Conservation (phyloP, 2,329 filamentous ascomycete species). For the Fusarium nanum region DNA sequence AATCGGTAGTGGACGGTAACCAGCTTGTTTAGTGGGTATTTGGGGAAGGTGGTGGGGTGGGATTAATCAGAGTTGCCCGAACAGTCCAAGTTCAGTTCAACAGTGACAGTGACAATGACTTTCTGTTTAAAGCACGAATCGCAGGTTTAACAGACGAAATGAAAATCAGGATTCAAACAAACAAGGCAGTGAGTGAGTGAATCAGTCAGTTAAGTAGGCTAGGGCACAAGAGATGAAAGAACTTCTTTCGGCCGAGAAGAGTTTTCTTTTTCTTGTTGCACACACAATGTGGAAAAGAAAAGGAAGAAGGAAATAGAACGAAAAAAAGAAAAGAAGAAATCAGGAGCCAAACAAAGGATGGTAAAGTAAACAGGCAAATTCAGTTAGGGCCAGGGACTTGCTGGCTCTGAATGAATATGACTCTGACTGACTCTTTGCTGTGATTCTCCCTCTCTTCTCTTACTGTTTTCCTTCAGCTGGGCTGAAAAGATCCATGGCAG, state of each 20-base stretch:
- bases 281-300: constrained; percentile 2
- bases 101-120: constrained; percentile 11
- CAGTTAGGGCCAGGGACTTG: constrained; percentile 17
- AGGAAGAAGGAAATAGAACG: background rate
- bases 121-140: constrained; percentile 11
- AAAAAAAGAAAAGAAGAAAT: constrained; percentile 1
- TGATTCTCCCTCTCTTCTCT: background rate
- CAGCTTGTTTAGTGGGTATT: constrained; percentile 42
- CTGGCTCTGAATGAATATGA: background rate
- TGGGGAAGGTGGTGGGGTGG: constrained; percentile 37
- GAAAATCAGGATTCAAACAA: constrained; percentile 2
- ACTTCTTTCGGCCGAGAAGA: background rate
- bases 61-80: constrained; percentile 28
- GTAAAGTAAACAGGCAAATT: constrained; percentile 9
- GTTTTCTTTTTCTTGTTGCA: constrained; percentile 2
- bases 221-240: constrained; percentile 18
- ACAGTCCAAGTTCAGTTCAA: constrained; percentile 26
- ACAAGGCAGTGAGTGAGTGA: constrained; percentile 1
- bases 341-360: constrained; percentile 1
- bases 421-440: background rate
- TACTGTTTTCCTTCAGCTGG: constrained; percentile 28
- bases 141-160: background rate
- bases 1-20: constrained; percentile 36
- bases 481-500: constrained; percentile 29
- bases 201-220: background rate